Evolutionary conservation across 176 grass and related monocot species (phyloP), one percentile per base, ranked within the genome.

Genomic region (Melocanna baccifera): DNA sequence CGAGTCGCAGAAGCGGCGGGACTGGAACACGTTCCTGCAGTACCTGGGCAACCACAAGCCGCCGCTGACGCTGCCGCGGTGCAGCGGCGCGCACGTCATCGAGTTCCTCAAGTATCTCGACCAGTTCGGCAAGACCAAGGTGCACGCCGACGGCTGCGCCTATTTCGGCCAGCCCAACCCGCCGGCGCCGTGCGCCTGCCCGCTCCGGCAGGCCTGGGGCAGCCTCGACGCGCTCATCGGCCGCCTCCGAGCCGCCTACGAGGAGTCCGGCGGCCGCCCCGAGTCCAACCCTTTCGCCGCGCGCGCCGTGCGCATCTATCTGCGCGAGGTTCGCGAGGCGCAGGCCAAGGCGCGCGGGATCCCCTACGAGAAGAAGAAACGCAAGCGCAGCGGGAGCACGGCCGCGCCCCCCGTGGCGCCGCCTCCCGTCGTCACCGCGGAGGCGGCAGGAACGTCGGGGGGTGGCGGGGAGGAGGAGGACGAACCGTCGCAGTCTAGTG

Each of bases 21-120:
- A 97, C 89, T 97, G 95, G 95, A 94, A 94, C 85, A 97, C 95
- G 25, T 97, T 97, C 84, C 89, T 97, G 26, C 91, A 97, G 76
- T 97, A 94, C 81, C 86, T 97, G 73, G 56, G 65, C n/a, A 94
- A 94, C 79, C 95, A 94, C 87, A 93, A 90, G 82, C 95, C 94
- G 36, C 94, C 94, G 58, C 88, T 97, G 52, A 91, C 90, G 19
- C 88, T 97, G 76, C 41, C 50, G 47, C 71, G 94, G 22, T 97
- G 94, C 90, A 87, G 92, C 45, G 90, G 94, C 47, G 90, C 86
- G 14, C 86, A 97, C 65, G 94, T 97, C 26, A 91, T 97, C 41
- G 94, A 97, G 81, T 97, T 97, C 90, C 81, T 97, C 20, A 87
- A 82, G 32, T 97, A 97, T 81, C 81, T 97, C 15, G 94, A 97